Conservation (phyloP, 768 basidiomycete species). For the Russula earlei region DNA sequence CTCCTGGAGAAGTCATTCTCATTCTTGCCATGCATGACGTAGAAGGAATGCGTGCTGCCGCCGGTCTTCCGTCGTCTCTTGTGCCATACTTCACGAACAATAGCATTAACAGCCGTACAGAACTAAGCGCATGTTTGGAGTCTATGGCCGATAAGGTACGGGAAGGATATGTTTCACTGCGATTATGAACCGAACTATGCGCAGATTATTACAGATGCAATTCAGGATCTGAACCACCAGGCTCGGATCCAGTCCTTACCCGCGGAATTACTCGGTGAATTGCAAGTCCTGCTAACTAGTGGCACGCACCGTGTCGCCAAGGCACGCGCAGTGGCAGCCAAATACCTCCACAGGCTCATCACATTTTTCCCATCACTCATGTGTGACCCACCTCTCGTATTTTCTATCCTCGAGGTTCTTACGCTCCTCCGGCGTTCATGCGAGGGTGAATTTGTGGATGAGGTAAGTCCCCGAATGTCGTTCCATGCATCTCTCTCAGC, state of each 20-base stretch:
- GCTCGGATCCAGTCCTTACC: conserved; percentile 78
- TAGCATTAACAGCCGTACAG: conserved; percentile 62
- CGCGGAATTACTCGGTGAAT: conserved; percentile 53
- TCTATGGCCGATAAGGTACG: conserved; percentile 75
- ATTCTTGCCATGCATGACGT: conserved; percentile 79
- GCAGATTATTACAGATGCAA: conserved; percentile 72
- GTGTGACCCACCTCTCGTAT: conserved; percentile 83
- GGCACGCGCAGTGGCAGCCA: conserved; percentile 72
- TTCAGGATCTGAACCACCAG: conserved; percentile 59
- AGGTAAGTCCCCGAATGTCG: conserved; percentile 40
- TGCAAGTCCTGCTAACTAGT: conserved; percentile 62
- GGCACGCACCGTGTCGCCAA: conserved; percentile 79
- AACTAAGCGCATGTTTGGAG: conserved; percentile 71
- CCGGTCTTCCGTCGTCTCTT: conserved; percentile 72
- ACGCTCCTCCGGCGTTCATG: conserved; percentile 81
- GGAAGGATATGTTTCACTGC: background rate
- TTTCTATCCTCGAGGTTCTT: conserved; percentile 82
- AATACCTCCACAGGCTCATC: conserved; percentile 77
- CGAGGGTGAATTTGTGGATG: conserved; percentile 85
- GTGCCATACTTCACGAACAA: conserved; percentile 84
- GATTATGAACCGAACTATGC: background rate
- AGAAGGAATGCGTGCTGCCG: conserved; percentile 75
- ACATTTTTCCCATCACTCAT: conserved; percentile 90
- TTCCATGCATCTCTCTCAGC: background rate
- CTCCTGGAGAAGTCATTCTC: conserved; percentile 79